Conservation (phyloP, 2,329 filamentous ascomycete species). For the Exophiala viscosa region DNA sequence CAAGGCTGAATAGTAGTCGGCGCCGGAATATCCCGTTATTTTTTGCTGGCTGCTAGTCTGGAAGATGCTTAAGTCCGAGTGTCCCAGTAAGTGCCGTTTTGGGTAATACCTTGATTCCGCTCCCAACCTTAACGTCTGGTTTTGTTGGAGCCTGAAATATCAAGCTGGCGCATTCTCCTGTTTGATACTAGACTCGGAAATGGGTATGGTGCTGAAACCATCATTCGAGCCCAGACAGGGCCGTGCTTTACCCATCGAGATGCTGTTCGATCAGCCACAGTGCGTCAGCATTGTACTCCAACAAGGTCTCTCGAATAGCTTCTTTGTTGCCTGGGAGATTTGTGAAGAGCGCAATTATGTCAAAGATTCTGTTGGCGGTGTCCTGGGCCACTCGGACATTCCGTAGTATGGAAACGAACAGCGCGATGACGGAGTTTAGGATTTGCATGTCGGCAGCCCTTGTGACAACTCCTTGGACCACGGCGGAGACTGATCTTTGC, state of each 20-base stretch:
- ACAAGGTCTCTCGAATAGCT: constrained; percentile 15
- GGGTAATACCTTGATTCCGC: background rate
- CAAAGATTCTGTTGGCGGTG: constrained; percentile 41
- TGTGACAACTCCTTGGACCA: background rate
- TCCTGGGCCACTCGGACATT: constrained; percentile 39
- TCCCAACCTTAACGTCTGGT: background rate
- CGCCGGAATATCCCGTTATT: no score
- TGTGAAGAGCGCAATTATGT: constrained; percentile 30
- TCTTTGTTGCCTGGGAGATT: background rate
- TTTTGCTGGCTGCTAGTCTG: background rate
- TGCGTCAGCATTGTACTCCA: constrained; percentile 25
- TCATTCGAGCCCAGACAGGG: background rate
- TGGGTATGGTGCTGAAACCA: no score
- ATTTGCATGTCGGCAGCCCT: constrained; percentile 17
- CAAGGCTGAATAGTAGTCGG: no score
- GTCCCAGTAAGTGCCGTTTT: background rate
- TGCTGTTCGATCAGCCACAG: constrained; percentile 21
- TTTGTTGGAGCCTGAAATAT: background rate
- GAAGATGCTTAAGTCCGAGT: background rate
- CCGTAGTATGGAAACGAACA: constrained; percentile 40
- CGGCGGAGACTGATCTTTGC: background rate
- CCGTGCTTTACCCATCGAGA: background rate
- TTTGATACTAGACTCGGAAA: no score
- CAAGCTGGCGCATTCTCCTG: no score
- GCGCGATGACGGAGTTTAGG: constrained; percentile 19